Evolutionary conservation across 352 stramenopile genomes (phyloP).

Genomic region (Peronospora farinosa): DNA sequence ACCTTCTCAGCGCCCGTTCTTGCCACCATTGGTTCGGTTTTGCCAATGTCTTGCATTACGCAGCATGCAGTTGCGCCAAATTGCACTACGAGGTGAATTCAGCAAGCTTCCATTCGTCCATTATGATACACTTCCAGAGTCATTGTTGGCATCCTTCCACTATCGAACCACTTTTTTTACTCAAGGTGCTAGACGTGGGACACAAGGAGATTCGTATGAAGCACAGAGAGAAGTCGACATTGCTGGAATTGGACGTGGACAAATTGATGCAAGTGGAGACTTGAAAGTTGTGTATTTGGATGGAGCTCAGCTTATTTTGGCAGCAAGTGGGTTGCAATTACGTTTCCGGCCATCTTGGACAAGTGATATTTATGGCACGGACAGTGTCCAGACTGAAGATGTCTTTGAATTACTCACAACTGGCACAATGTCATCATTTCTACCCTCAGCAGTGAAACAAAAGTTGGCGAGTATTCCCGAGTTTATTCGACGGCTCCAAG

Average conservation of each 20-base stretch:
- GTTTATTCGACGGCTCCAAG: constrained; percentile 46
- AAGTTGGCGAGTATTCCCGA: constrained; percentile 44
- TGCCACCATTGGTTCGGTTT: constrained; percentile 34
- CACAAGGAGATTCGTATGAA: background rate
- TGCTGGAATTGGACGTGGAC: constrained; percentile 38
- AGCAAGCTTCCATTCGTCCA: constrained; percentile 45
- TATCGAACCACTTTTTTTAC: constrained; percentile 10
- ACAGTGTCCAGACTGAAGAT: constrained; percentile 20
- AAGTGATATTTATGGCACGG: background rate
- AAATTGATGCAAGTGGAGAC: constrained; percentile 32
- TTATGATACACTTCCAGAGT: constrained; percentile 43
- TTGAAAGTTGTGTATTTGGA: constrained; percentile 46
- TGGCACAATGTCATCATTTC: constrained; percentile 30
- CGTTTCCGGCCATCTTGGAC: constrained; percentile 30
- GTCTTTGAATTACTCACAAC: constrained; percentile 36
- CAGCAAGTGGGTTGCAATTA: constrained; percentile 39
- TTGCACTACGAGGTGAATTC: constrained; percentile 30
- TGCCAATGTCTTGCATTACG: constrained; percentile 52
- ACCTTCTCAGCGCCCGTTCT: constrained; percentile 3
- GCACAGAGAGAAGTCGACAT: constrained; percentile 23
- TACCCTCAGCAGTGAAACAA: constrained; percentile 38
- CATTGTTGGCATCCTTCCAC: constrained; percentile 37
- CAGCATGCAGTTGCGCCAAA: constrained; percentile 40
- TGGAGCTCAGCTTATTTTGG: constrained; percentile 36
- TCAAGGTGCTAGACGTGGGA: constrained; percentile 1